Percentiles rank a stretch among this genome's conserved stretches.
Evolutionary conservation across 352 stramenopile genomes (phyloP).

Genomic region (Phytophthora cactorum): DNA sequence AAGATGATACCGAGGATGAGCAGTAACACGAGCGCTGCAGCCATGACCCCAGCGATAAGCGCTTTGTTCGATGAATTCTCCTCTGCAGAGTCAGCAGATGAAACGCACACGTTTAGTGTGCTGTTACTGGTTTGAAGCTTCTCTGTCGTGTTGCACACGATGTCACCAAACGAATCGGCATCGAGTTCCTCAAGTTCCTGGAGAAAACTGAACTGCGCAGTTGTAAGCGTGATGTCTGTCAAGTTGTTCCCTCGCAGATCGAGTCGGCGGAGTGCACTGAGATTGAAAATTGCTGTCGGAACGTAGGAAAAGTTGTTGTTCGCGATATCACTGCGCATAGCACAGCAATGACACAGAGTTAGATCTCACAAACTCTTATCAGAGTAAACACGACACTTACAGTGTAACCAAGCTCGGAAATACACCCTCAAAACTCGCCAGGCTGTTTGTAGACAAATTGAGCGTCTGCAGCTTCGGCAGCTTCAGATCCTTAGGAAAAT

Average conservation of each 20-base stretch:
- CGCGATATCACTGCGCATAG: conserved; percentile 52
- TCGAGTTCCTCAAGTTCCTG: conserved; percentile 35
- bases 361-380: not conserved
- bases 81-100: not conserved
- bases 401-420: conserved; percentile 52
- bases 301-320: conserved; percentile 55
- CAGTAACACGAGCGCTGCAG: conserved; percentile 28
- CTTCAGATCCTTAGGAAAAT: conserved; percentile 52
- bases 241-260: conserved; percentile 56
- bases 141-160: conserved; percentile 27
- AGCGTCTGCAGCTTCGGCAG: conserved; percentile 46
- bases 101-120: conserved; percentile 26
- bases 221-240: conserved; percentile 39
- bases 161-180: conserved; percentile 42
- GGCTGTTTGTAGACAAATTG: conserved; percentile 63
- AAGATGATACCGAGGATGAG: conserved; percentile 26
- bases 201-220: conserved; percentile 50
- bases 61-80: conserved; percentile 22
- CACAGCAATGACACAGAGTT: not conserved
- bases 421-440: conserved; percentile 47
- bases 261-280: conserved; percentile 45
- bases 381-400: conserved; percentile 30
- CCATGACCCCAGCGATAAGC: conserved; percentile 30
- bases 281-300: conserved; percentile 47
- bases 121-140: conserved; percentile 21